Conservation (phyloP, 768 basidiomycete species). For the Mycena leptocephala region DNA sequence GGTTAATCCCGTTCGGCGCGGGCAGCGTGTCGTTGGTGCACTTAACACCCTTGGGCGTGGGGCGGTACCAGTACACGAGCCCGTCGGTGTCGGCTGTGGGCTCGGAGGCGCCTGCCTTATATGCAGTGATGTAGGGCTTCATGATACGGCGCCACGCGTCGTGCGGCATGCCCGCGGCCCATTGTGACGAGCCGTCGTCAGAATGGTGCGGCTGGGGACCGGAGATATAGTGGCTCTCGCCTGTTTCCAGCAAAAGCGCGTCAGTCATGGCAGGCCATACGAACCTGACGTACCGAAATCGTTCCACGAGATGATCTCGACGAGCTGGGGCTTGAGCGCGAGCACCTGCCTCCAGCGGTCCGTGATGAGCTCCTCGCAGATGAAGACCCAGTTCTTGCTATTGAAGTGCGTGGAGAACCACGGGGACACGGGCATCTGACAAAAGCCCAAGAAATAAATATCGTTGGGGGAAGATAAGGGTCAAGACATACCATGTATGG, state of each 20-base stretch:
- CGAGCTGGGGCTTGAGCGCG: constrained; percentile 33
- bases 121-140: constrained; percentile 37
- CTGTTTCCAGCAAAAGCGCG: neutral
- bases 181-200: constrained; percentile 37
- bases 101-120: constrained; percentile 33
- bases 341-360: constrained; percentile 41
- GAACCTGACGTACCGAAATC: constrained; percentile 50
- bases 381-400: constrained; percentile 37
- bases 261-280: neutral
- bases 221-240: constrained; percentile 59
- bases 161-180: constrained; percentile 37
- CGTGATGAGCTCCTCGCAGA: constrained; percentile 37
- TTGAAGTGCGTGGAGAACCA: constrained; percentile 53
- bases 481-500: constrained; percentile 17
- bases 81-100: constrained; percentile 32
- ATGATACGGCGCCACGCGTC: constrained; percentile 38
- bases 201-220: constrained; percentile 37
- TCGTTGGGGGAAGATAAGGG: neutral
- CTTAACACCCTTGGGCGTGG: constrained; percentile 24
- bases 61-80: constrained; percentile 41
- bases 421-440: constrained; percentile 46
- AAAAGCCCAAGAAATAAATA: neutral
- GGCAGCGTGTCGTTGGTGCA: constrained; percentile 30
- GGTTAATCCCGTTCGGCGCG: constrained; percentile 24
- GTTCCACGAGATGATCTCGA: constrained; percentile 58